Evolutionary conservation across 768 basidiomycete genomes (phyloP).

Genomic region (Hygrocybe punicea): DNA sequence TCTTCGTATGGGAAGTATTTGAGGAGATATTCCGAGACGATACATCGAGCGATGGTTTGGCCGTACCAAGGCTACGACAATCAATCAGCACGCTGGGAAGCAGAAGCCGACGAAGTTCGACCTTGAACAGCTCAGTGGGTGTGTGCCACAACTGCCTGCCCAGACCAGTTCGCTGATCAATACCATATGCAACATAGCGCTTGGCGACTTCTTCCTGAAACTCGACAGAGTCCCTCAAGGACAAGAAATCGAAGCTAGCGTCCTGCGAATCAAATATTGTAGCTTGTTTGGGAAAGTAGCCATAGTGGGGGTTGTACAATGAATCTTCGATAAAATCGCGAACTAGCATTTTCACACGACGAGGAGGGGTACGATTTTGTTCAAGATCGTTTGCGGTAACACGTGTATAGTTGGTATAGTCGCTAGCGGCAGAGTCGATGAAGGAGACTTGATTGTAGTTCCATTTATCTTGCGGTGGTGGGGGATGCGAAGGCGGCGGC

Average conservation of each 20-base stretch:
- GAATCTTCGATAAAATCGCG: slow-evolving; percentile 97
- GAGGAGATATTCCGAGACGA: slow-evolving; percentile 87
- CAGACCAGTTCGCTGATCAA: slow-evolving; percentile 57
- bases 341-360: slow-evolving; percentile 85
- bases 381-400: slow-evolving; percentile 74
- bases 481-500: slow-evolving; percentile 25
- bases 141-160: slow-evolving; percentile 98
- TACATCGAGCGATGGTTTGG: slow-evolving; percentile 81
- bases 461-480: slow-evolving; percentile 54
- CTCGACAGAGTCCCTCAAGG: slow-evolving; percentile 62
- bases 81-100: slow-evolving; percentile 8
- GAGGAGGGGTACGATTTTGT: slow-evolving; percentile 56
- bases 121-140: slow-evolving; percentile 96
- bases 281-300: slow-evolving; percentile 93
- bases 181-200: slow-evolving; percentile 70
- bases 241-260: slow-evolving; percentile 61
- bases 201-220: slow-evolving; percentile 81
- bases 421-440: slow-evolving; percentile 45
- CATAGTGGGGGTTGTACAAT: slow-evolving; percentile 95
- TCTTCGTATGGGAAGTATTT: slow-evolving; percentile 97
- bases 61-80: slow-evolving; percentile 84
- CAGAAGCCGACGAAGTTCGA: slow-evolving; percentile 27
- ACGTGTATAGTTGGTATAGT: slow-evolving; percentile 42
- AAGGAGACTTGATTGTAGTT: slow-evolving; percentile 74
- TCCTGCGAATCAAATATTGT: slow-evolving; percentile 76